Conservation (phyloP, 768 basidiomycete species). For the Pleurotus eryngii region DNA sequence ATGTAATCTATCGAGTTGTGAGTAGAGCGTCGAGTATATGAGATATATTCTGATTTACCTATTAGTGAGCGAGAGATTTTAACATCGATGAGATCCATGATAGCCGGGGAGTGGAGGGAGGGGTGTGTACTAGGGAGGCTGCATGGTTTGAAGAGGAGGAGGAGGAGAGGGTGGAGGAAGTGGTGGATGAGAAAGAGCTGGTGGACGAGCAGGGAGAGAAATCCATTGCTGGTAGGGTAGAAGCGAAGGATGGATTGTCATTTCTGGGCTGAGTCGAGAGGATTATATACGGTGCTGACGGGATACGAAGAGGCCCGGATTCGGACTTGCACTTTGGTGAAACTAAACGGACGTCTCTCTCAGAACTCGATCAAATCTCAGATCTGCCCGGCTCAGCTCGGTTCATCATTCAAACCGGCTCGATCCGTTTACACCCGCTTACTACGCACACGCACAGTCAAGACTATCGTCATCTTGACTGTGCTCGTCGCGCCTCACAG, state of each 20-base stretch:
- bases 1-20: constrained; percentile 53
- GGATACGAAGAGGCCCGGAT: constrained; percentile 6
- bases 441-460: background rate
- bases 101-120: constrained; percentile 56
- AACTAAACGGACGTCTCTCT: constrained; percentile 6
- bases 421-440: background rate
- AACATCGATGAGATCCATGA: constrained; percentile 66
- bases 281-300: constrained; percentile 4
- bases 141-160: constrained; percentile 36
- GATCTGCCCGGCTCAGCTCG: background rate
- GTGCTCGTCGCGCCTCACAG: too few species aligned
- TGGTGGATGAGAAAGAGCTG: constrained; percentile 18
- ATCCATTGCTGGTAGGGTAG: constrained; percentile 4
- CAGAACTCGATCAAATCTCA: constrained; percentile 5
- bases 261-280: constrained; percentile 10
- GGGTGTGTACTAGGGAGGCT: constrained; percentile 62
- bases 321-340: constrained; percentile 4
- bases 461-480: background rate
- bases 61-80: constrained; percentile 60
- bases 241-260: constrained; percentile 7
- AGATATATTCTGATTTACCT: constrained; percentile 42
- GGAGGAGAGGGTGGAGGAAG: constrained; percentile 24
- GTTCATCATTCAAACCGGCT: constrained; percentile 1
- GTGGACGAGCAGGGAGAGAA: constrained; percentile 19
- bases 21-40: background rate